Conservation (phyloP, 805 yeast genomes). For the Yamadazyma akitaensis region DNA sequence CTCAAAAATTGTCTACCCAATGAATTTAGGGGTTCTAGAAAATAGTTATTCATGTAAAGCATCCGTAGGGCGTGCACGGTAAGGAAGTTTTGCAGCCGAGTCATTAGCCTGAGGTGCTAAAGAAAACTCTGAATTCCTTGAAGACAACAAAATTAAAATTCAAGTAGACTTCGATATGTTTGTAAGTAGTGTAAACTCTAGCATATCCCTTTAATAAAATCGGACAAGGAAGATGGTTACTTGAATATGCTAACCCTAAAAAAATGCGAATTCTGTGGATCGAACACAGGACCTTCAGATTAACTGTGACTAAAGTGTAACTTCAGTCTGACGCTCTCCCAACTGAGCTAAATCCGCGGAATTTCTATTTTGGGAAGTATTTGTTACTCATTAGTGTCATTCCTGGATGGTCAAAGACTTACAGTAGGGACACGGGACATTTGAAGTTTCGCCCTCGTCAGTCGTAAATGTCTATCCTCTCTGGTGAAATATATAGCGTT, state of each 20-base stretch:
- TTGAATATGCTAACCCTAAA: constrained; percentile 9
- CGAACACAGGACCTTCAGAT: constrained; percentile 85
- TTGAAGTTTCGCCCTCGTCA: not conserved
- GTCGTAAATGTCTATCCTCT: too few species aligned
- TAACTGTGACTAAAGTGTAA: constrained; percentile 27
- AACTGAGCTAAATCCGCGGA: constrained; percentile 34
- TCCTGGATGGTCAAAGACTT: too few species aligned
- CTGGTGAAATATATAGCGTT: too few species aligned
- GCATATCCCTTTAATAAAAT: too few species aligned
- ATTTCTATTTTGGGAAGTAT: constrained; percentile 44
- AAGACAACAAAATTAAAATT: too few species aligned
- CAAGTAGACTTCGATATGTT: too few species aligned
- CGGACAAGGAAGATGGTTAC: too few species aligned
- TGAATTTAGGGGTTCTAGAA: too few species aligned
- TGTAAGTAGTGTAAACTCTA: too few species aligned
- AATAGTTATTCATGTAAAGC: not conserved
- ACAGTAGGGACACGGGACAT: not conserved
- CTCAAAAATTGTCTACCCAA: too few species aligned
- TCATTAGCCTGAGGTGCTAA: not conserved
- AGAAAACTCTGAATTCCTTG: not conserved
- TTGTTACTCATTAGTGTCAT: too few species aligned
- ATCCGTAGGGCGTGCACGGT: constrained; percentile 3
- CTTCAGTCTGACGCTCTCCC: constrained; percentile 40
- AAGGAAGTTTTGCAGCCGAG: not conserved
- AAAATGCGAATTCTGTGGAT: constrained; percentile 64